These are phyloP conservation scores for Pluteus cervinus DNA, from an alignment of 768 basidiomycete genomes.

Conservation along the genomic window DNA sequence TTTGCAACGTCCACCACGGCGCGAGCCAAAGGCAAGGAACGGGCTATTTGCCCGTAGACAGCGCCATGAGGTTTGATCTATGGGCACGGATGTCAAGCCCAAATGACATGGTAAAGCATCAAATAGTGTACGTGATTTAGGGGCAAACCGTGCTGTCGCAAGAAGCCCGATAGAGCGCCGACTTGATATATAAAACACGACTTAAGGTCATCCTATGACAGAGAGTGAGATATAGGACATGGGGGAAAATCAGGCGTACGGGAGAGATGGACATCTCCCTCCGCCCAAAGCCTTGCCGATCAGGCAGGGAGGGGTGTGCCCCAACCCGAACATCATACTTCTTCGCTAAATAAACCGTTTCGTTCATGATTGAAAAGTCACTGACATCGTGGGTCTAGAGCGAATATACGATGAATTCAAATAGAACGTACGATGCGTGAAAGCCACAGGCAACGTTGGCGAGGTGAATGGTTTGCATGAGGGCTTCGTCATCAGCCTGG, in stretches of 20 bases:
- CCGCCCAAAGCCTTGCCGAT: conserved; percentile 60
- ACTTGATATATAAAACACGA: conserved; percentile 62
- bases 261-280: conserved; percentile 59
- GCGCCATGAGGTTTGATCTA: conserved; percentile 61
- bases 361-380: conserved; percentile 61
- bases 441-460: conserved; percentile 67
- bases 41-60: conserved; percentile 54
- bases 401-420: no score
- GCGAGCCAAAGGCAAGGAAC: conserved; percentile 48
- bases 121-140: conserved; percentile 46
- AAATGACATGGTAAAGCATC: background rate
- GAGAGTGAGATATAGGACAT: background rate
- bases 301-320: conserved; percentile 62
- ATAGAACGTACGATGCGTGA: conserved; percentile 46
- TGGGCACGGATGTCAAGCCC: background rate
- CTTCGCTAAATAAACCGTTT: conserved; percentile 55
- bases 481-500: conserved; percentile 44
- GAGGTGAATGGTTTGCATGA: conserved; percentile 52
- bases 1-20: conserved; percentile 49
- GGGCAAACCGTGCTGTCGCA: conserved; percentile 42
- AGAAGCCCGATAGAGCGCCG: conserved; percentile 57
- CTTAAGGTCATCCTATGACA: conserved; percentile 42
- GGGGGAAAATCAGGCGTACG: conserved; percentile 25
- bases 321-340: conserved; percentile 51
- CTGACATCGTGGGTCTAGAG: conserved; percentile 17